phyloP scores from a whole-genome alignment of 2,329 filamentous ascomycete genomes.

The Colletotrichum australisinense region DNA sequence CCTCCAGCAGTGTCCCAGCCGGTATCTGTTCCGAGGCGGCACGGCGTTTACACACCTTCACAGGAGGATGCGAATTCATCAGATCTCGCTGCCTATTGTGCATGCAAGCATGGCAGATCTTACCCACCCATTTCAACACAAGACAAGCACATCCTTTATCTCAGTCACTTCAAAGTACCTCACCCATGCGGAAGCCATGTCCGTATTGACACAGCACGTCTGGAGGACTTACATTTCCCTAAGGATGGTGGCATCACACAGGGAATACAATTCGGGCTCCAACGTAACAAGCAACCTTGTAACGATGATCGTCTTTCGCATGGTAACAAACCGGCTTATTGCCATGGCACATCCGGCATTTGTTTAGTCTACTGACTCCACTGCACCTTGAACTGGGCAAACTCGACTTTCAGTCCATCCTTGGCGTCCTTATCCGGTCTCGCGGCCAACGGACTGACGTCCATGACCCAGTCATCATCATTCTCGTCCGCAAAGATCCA shows the following conservation, averaged over 20 bases:
- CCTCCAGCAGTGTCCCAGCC: neutral
- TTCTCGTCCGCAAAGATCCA: slow-evolving; percentile 73
- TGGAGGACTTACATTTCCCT: neutral
- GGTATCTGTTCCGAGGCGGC: neutral
- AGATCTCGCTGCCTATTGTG: neutral
- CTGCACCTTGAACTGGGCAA: slow-evolving; percentile 67
- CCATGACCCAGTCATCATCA: slow-evolving; percentile 63
- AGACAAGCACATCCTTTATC: neutral
- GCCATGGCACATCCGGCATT: neutral
- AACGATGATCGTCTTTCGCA: neutral
- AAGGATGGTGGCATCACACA: neutral
- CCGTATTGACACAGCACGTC: neutral
- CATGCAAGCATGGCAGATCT: neutral
- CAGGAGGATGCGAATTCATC: neutral
- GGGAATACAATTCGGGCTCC: neutral
- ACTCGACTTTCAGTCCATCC: slow-evolving; percentile 68
- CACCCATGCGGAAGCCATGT: neutral
- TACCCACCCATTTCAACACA: neutral
- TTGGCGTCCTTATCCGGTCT: slow-evolving; percentile 65
- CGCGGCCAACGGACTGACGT: slow-evolving; percentile 75
- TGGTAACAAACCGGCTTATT: neutral
- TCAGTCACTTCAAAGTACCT: neutral
- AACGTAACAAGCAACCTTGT: neutral
- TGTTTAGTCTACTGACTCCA: slow-evolving; percentile 44
- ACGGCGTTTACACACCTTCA: neutral